A percentile compares a stretch with the other conserved stretches of the same genome.
Evolutionary conservation across 768 basidiomycete genomes (phyloP).

Genomic region (Suillus subalutaceus): DNA sequence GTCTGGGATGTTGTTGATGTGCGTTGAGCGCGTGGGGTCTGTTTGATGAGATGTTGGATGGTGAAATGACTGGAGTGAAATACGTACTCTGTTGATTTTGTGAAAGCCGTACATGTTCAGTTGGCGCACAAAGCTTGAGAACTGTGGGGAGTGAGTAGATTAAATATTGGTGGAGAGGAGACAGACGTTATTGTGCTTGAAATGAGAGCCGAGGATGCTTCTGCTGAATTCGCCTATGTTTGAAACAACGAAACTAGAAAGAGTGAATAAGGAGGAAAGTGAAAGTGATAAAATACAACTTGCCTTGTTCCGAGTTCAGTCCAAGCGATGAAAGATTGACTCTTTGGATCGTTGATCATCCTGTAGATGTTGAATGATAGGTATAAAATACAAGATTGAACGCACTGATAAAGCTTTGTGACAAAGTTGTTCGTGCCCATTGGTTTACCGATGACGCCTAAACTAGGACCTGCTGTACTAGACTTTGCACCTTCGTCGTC

Average conservation of each 20-base stretch:
- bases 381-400: conserved; percentile 14
- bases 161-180: neutral
- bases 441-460: conserved; percentile 67
- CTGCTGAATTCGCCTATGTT: conserved; percentile 87
- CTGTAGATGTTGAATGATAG: conserved; percentile 37
- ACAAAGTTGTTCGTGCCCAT: conserved; percentile 81
- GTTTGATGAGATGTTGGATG: conserved; percentile 7
- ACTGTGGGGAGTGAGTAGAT: conserved; percentile 45
- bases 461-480: conserved; percentile 34
- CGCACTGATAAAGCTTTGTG: conserved; percentile 84
- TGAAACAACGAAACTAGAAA: conserved; percentile 72
- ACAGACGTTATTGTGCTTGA: conserved; percentile 88
- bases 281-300: conserved; percentile 1
- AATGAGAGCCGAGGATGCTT: conserved; percentile 82
- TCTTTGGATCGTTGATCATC: conserved; percentile 86
- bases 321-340: conserved; percentile 80
- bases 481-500: conserved; percentile 17
- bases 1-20: conserved; percentile 81
- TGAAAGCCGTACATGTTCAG: conserved; percentile 97
- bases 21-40: conserved; percentile 84
- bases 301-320: conserved; percentile 73
- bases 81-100: conserved; percentile 81
- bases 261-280: neutral
- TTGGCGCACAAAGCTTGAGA: conserved; percentile 93
- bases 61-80: conserved; percentile 10